Conservation (phyloP, 2,329 filamentous ascomycete genomes). For the Fusarium begoniae region DNA sequence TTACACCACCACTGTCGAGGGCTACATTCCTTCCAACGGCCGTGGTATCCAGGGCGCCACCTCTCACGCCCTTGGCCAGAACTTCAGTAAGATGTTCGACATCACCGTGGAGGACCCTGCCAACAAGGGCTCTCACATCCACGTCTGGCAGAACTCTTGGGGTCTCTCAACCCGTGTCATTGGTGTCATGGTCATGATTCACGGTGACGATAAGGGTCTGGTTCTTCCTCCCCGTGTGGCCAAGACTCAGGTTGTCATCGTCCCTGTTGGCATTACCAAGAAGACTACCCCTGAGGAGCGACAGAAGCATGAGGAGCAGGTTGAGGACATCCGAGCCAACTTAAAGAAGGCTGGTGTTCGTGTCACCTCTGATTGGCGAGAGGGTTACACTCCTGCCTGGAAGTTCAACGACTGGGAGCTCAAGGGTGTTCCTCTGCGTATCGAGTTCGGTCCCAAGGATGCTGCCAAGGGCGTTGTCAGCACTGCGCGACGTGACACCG, state of each 20-base stretch:
- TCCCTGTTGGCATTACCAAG: conserved; percentile 92
- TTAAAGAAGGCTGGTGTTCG: conserved; percentile 80
- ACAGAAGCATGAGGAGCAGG: conserved; percentile 77
- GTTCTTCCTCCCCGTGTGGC: conserved; percentile 92
- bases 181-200: conserved; percentile 98
- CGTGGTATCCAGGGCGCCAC: conserved; percentile 97
- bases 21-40: conserved; percentile 94
- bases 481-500: conserved; percentile 86
- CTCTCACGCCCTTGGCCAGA: conserved; percentile 93
- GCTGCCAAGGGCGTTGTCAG: conserved; percentile 85
- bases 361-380: conserved; percentile 82
- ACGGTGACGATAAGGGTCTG: conserved; percentile 94
- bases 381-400: conserved; percentile 93
- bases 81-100: conserved; percentile 99
- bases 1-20: conserved; percentile 97
- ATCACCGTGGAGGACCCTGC: conserved; percentile 95
- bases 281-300: conserved; percentile 85
- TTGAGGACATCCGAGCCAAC: conserved; percentile 74
- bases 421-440: conserved; percentile 90
- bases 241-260: conserved; percentile 84
- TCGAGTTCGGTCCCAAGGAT: conserved; percentile 97
- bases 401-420: conserved; percentile 99
- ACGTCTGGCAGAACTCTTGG: conserved; percentile 99
- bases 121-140: conserved; percentile 79
- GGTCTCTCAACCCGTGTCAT: conserved; percentile 96